Base-by-base conservation (phyloP, 495 filamentous ascomycete species). In the Cenococcum geophilum region DNA sequence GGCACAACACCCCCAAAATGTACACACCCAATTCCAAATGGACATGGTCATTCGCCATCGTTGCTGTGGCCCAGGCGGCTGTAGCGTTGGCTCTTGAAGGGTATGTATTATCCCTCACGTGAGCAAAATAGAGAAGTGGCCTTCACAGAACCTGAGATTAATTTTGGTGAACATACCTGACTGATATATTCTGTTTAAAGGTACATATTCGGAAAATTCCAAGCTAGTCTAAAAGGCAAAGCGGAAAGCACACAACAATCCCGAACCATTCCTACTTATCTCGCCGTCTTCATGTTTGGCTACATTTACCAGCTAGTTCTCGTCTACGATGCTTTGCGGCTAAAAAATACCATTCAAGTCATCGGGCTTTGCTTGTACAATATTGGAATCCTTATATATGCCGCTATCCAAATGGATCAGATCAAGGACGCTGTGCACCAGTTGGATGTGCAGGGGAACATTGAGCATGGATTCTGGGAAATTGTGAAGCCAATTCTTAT, bases 321-420 rank as follows among this genome's bases (percentile, higher is more conserved):
- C 23, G 86, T 93, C 14, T 97, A 89, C 76, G 93, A 98, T 80
- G 92, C 95, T 2, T 77, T 98, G 60, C 85, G 91, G 51, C 76
- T 92, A 70, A 96, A 96, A 77, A 98, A 98, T 76, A 98, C 93
- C 14, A 98, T 98, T 81, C 93, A 98, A 74, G 80, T 98, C 71
- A 97, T 98, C 68, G 95, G 93, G 34, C 78, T 98, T 18, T 97
- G 92, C 74, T 67, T 92, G 36, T 95, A 91, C 75, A 96, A 98
- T 74, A 68, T 92, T 32, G 92, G 88, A 10, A 83, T 97, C 63
- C 80, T 97, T 51, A 81, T 98, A 64, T 97, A 97, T 69, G 89
- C 92, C 12, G 86, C 89, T 35, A 88, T 97, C 57, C 92, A 98
- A 72, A 87, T 92, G 62, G 84, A 91, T 57, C 91, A 97, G 73